Conservation (phyloP, 2,329 filamentous ascomycete genomes). For the Colletotrichum plurivorum region DNA sequence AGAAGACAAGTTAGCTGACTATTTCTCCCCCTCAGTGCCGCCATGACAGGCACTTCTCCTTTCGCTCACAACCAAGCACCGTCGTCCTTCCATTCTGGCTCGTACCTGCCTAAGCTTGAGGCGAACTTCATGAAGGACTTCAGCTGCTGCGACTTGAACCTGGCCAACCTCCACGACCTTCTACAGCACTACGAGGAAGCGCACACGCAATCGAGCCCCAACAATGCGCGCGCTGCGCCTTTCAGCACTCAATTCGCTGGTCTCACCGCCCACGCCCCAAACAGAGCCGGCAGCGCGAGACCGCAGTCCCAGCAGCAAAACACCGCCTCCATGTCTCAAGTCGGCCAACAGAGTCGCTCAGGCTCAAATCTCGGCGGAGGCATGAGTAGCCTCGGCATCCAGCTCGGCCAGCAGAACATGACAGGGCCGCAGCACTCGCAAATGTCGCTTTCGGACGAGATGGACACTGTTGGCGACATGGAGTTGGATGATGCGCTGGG, state of each 20-base stretch:
- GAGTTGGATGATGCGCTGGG: constrained; percentile 91
- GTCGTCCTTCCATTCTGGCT: constrained; percentile 96
- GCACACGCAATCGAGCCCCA: constrained; percentile 79
- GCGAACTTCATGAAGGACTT: constrained; percentile 99
- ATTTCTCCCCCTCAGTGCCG: constrained; percentile 73
- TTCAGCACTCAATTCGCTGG: constrained; percentile 56
- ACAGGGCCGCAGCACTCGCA: constrained; percentile 55
- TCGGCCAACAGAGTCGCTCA: constrained; percentile 33
- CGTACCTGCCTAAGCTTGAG: constrained; percentile 95
- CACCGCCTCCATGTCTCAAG: constrained; percentile 36
- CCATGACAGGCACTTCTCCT: constrained; percentile 97
- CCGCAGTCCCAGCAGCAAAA: constrained; percentile 37
- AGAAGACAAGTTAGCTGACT: constrained; percentile 13
- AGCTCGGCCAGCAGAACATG: constrained; percentile 50
- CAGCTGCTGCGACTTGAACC: constrained; percentile 90
- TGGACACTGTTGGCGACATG: constrained; percentile 94
- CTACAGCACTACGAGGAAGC: constrained; percentile 97
- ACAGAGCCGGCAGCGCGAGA: constrained; percentile 39
- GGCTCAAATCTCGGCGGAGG: constrained; percentile 36
- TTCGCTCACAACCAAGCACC: constrained; percentile 80
- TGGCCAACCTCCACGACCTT: constrained; percentile 93
- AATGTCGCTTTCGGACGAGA: constrained; percentile 71
- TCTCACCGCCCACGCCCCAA: constrained; percentile 34
- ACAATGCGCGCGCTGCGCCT: constrained; percentile 55
- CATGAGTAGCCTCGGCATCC: constrained; percentile 39